Base-by-base conservation (phyloP, 140 eudicot species). In the Ambrosia hybrid region DNA sequence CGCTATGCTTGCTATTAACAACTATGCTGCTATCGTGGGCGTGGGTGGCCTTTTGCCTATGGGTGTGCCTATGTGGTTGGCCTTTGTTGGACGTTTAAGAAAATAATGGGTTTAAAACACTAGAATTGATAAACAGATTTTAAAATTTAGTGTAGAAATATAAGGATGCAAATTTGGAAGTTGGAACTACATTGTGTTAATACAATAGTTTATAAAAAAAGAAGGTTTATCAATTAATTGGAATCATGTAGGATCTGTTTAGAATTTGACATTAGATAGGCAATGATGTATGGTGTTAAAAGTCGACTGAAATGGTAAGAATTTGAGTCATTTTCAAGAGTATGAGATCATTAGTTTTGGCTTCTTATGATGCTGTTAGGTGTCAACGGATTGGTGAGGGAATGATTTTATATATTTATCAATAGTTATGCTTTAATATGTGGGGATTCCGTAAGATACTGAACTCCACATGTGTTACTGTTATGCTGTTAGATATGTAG, bases 141-240 rank as follows among this genome's bases (percentile, higher is more conserved):
- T 21, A 7, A 39, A 39, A 39, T 7, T 4, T 5, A 39, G 45
- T 13, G 11, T 12, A 39, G 9, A 11, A 39, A 26, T 39, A 15
- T 71, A 15, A 39, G 56, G 66, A 38, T 56, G 56, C 55, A 1
- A 17, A 57, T 57, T 16, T n/a, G 67, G 76, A 41, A 41, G 46
- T 41, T 41, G 46, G 46, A 41, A 41, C 46, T 7, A 7, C 46
- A 4, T 39, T 39, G 46, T 39, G 46, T 39, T 30, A 30, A 30
- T 30, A 30, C 34, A 30, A 30, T 30, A 30, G 34, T 30, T 30
- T 30, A 30, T 30, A 30, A 41, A 41, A 41, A 51, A 68, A 51
- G 62, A 68, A 68, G 15, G 33, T 30, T 68, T 51, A 51, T 68
- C 62, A 51, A 49, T 26, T 49, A 30, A 51, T 49, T 30, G 48